These are phyloP conservation scores for Spirogloea muscicola DNA, from an alignment of 139 green algal species.

Conservation along the genomic window DNA sequence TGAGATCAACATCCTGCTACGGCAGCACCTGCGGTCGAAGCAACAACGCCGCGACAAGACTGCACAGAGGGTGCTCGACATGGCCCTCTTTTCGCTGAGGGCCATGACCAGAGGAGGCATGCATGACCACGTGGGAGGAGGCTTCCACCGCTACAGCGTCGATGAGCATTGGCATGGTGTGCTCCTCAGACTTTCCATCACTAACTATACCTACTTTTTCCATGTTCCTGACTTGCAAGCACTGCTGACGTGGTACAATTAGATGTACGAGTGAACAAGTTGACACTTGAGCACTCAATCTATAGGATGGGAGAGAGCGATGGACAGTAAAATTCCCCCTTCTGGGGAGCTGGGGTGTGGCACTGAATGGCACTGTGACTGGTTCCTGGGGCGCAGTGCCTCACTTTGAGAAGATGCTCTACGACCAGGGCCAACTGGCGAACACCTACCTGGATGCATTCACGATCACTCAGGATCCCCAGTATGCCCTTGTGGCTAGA, in stretches of 20 bases:
- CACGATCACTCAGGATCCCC: constrained; percentile 56
- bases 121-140: constrained; percentile 79
- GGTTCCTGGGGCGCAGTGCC: constrained; percentile 67
- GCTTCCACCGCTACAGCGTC: constrained; percentile 80
- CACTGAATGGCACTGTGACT: too few species aligned
- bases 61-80: constrained; percentile 51
- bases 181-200: too few species aligned
- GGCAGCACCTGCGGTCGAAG: constrained; percentile 35
- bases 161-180: constrained; percentile 53
- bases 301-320: too few species aligned
- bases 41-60: neutral
- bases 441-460: constrained; percentile 68
- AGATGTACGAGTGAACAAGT: too few species aligned
- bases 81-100: constrained; percentile 59
- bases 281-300: too few species aligned
- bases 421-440: constrained; percentile 83
- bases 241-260: too few species aligned
- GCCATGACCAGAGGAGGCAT: constrained; percentile 78
- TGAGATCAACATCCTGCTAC: constrained; percentile 74
- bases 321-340: neutral
- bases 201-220: too few species aligned
- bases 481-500: constrained; percentile 54
- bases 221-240: too few species aligned
- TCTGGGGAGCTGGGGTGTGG: neutral
- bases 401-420: constrained; percentile 94